phyloP scores from a whole-genome alignment of 306 rosid species.

The Vigna nakashimae region DNA sequence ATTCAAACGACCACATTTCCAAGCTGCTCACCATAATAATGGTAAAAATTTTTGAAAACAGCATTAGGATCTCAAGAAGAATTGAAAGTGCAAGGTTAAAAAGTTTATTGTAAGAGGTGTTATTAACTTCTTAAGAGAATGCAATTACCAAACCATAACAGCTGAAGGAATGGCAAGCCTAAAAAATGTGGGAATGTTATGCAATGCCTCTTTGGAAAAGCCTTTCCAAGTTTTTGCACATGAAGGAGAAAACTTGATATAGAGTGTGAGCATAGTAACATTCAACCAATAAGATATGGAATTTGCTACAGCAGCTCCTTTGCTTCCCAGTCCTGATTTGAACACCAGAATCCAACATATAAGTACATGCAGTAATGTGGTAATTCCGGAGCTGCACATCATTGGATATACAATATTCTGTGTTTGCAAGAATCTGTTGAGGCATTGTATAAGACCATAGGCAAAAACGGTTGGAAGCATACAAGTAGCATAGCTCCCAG shows the following conservation, averaged over 20 bases:
- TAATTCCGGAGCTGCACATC: conserved; percentile 59
- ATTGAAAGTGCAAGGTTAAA: not conserved
- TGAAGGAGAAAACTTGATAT: conserved; percentile 71
- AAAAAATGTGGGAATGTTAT: conserved; percentile 55
- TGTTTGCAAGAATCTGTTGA: conserved; percentile 67
- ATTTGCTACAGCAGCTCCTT: conserved; percentile 73
- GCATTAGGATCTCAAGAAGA: conserved; percentile 7
- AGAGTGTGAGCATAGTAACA: conserved; percentile 56
- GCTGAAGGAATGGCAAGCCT: conserved; percentile 84
- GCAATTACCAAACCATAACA: conserved; percentile 78
- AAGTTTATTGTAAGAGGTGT: conserved; percentile 6
- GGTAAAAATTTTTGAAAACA: not conserved
- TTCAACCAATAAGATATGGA: conserved; percentile 75
- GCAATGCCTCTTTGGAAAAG: conserved; percentile 62
- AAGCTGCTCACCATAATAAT: conserved; percentile 60
- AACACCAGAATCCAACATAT: conserved; percentile 67
- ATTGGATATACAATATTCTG: conserved; percentile 76
- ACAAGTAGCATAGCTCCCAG: conserved; percentile 62
- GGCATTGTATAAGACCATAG: conserved; percentile 71
- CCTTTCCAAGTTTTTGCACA: conserved; percentile 71
- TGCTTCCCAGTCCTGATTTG: conserved; percentile 66
- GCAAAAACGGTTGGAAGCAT: conserved; percentile 66
- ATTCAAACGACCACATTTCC: conserved; percentile 76
- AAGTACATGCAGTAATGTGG: conserved; percentile 58
- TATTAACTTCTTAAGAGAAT: conserved; percentile 1